Conservation (phyloP, 2,329 filamentous ascomycete species). For the Plenodomus tracheiphilus region DNA sequence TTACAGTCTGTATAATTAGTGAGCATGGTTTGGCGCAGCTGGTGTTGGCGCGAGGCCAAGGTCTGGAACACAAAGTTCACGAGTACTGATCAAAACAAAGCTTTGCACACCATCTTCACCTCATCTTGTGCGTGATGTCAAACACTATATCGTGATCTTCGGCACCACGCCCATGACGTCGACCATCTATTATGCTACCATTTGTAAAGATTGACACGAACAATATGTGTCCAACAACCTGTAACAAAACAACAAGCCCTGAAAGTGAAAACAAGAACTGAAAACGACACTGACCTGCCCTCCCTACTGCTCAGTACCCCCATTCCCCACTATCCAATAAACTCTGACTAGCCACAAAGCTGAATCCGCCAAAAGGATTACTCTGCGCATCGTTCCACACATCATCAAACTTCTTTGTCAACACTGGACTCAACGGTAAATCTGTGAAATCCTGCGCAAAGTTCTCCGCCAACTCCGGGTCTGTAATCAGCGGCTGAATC, state of each 20-base stretch:
- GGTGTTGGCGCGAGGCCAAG: conserved; percentile 7
- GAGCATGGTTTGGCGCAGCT: conserved; percentile 4
- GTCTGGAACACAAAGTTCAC: conserved; percentile 1
- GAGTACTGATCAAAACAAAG: too few relatives aligned
- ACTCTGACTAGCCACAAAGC: conserved; percentile 57
- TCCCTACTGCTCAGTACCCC: conserved; percentile 26
- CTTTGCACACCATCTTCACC: too few relatives aligned
- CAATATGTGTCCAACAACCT: too few relatives aligned
- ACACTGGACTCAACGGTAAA: conserved; percentile 75
- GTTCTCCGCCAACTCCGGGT: conserved; percentile 95
- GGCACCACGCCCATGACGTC: too few relatives aligned
- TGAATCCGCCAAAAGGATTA: conserved; percentile 58
- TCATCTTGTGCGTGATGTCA: too few relatives aligned
- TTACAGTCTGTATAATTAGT: conserved; percentile 13
- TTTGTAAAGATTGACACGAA: too few relatives aligned
- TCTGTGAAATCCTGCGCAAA: conserved; percentile 92
- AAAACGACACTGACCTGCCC: background rate
- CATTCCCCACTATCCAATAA: conserved; percentile 48
- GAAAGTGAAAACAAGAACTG: background rate
- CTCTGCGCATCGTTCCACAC: conserved; percentile 36
- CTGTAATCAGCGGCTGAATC: conserved; percentile 90
- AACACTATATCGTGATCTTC: too few relatives aligned
- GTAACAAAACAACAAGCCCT: too few relatives aligned
- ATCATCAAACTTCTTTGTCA: conserved; percentile 35
- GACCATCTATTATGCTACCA: too few relatives aligned